A percentile compares a stretch with the other conserved stretches of the same genome.
Evolutionary conservation across 768 basidiomycete genomes (phyloP).

Genomic region (Mycena belliarum): DNA sequence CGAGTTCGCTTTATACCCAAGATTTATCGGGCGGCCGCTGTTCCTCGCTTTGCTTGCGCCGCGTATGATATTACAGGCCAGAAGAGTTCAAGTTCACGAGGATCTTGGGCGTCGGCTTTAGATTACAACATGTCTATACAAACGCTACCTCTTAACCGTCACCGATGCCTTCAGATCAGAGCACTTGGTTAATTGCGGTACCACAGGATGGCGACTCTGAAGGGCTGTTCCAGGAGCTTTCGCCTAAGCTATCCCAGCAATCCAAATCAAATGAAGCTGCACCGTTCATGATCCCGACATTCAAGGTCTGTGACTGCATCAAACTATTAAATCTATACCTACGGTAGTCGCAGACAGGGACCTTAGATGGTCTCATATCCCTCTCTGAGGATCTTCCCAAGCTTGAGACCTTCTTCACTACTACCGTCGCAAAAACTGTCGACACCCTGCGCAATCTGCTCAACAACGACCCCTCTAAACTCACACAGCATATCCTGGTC

Average conservation of each 20-base stretch:
- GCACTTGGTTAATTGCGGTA: slow-evolving; percentile 89
- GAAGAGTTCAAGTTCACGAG: too few relatives aligned
- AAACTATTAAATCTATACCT: slow-evolving; percentile 11
- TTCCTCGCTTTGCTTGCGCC: too few relatives aligned
- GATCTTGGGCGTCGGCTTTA: neutral
- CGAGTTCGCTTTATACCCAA: too few relatives aligned
- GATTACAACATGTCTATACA: slow-evolving; percentile 26
- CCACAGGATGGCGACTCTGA: slow-evolving; percentile 88
- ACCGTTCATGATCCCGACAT: slow-evolving; percentile 75
- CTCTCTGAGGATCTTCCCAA: slow-evolving; percentile 94
- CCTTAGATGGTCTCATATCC: slow-evolving; percentile 83
- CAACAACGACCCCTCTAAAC: slow-evolving; percentile 81
- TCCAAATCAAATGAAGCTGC: slow-evolving; percentile 60
- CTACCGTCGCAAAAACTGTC: slow-evolving; percentile 87
- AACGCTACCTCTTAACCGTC: slow-evolving; percentile 20
- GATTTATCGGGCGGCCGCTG: too few relatives aligned
- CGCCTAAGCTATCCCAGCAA: slow-evolving; percentile 60
- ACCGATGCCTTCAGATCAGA: slow-evolving; percentile 91
- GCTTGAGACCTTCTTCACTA: slow-evolving; percentile 84
- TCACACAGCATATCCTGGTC: slow-evolving; percentile 74
- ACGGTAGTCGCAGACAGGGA: slow-evolving; percentile 73
- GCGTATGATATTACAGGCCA: too few relatives aligned
- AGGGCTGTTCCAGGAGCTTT: slow-evolving; percentile 65
- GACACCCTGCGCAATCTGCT: slow-evolving; percentile 90
- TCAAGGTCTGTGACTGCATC: slow-evolving; percentile 67